Base-by-base conservation (phyloP, 352 stramenopile genomes). In the Phytophthora pisi region DNA sequence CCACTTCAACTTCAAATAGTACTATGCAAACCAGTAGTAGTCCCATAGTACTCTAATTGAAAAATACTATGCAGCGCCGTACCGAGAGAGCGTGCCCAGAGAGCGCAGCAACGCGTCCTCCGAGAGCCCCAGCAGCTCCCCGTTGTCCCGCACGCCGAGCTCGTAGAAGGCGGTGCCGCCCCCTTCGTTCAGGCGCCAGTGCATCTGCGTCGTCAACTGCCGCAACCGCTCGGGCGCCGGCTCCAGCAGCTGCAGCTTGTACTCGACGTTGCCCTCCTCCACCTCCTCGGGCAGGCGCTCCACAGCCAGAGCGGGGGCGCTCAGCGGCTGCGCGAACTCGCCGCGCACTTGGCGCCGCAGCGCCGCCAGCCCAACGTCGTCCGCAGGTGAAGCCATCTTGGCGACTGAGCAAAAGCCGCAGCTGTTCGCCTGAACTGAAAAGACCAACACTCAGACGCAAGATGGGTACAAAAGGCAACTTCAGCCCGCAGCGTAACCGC, bases 191-290 rank as follows among this genome's bases (percentile, higher is more conserved):
- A 97, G 74, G 9, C 91, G 84, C 89, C 89, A 97, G 66, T 97
- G 89, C 68, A 97, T 76, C 73, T 97, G 91, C 34, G 91, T 97
- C 51, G 86, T 93, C 51, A 97, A 72, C 68, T 97, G 91, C 61
- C 88, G 84, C 16, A 96, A 62, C 7, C 90, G 80, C 30, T 94
- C 90, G 47, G 84, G 68, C 7, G 83, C 64, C 1, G 81, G 81
- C 51, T 90, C 77, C n/a, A 92, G 75, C 36, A 97, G 75, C 73
- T 96, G 88, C 51, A 92, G 81, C 75, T 97, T 97, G 74, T 97
- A 96, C 81, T 97, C 91, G 51, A 96, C 79, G 66, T 96, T 97
- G 23, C 91, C 91, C 64, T 97, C 88, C 68, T 97, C 91, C 50
- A 97, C 76, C 64, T 97, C 91, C 38, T 84, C 75, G 10, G 84